Evolutionary conservation across 352 stramenopile genomes (phyloP).

Genomic region (Elongisporangium anandrum): DNA sequence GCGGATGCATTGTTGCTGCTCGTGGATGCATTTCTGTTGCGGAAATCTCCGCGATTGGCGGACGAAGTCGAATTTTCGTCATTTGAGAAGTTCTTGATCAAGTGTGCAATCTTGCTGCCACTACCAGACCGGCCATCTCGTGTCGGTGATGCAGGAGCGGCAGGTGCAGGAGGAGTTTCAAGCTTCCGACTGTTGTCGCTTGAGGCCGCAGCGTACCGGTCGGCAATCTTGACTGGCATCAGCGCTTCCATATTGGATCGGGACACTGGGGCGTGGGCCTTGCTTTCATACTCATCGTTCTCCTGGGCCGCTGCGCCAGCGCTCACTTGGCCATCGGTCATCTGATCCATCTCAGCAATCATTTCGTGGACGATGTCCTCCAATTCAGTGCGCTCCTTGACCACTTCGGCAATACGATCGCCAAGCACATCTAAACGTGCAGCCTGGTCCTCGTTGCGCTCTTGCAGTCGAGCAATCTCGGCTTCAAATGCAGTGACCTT

Average conservation of each 20-base stretch:
- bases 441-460: slow-evolving; percentile 61
- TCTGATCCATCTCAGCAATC: slow-evolving; percentile 45
- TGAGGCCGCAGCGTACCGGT: slow-evolving; percentile 45
- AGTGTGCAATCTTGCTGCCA: slow-evolving; percentile 50
- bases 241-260: slow-evolving; percentile 4
- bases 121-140: slow-evolving; percentile 2
- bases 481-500: slow-evolving; percentile 52
- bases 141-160: slow-evolving; percentile 7
- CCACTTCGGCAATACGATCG: slow-evolving; percentile 32
- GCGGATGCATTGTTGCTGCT: slow-evolving; percentile 13
- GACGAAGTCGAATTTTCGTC: slow-evolving; percentile 12
- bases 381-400: slow-evolving; percentile 51
- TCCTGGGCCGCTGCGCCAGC: slow-evolving; percentile 11
- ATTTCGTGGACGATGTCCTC: slow-evolving; percentile 54
- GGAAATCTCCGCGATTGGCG: slow-evolving; percentile 20
- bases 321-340: slow-evolving; percentile 5
- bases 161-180: slow-evolving; percentile 6
- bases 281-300: slow-evolving; percentile 20
- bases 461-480: slow-evolving; percentile 35
- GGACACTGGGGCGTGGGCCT: slow-evolving; percentile 4
- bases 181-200: slow-evolving; percentile 12
- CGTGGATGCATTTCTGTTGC: slow-evolving; percentile 26
- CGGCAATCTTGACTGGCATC: slow-evolving; percentile 27
- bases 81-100: slow-evolving; percentile 71
- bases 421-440: slow-evolving; percentile 44